Base-by-base conservation (phyloP, 2,329 filamentous ascomycete genomes). In the Nemania sp. region DNA sequence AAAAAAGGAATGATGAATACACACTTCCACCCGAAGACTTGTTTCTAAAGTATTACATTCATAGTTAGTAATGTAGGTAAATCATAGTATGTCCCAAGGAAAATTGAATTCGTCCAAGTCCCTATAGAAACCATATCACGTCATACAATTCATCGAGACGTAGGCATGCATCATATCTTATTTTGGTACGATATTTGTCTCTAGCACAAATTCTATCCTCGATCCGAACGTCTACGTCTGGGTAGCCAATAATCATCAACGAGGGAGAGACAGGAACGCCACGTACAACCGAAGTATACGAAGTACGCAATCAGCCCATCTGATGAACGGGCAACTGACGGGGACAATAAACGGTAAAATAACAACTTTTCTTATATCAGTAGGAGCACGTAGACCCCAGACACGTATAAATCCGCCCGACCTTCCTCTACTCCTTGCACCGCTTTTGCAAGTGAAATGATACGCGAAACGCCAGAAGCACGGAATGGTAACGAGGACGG, bases 341-440 rank as follows among this genome's bases (percentile, higher is more conserved):
- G 13, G 26, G 7, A 49, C 20, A 24, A 49, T 5, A n/a, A 26
- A 6, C 3, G 13, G 26, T 41, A 10, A 60, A 55, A 61, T 49
- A 27, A 62, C 58, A 58, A 62, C 58, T 58, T 66, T 67, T 67
- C 61, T 67, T 64, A 24, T 58, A 51, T 22, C 27, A 38, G n/a
- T 38, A 7, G 55, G 62, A 58, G 38, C 56, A 41, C 41, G 56
- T 29, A 49, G 24, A 58, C 53, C 51, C 60, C 52, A 5, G 18
- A 43, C 45, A 45, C 61, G 45, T 62, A 49, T 62, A 54, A 60
- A 59, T 58, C 66, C 58, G 41, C 45, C 62, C 61, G 22, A 57
- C 60, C 55, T 22, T 53, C 54, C 68, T 72, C 72, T 72, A 74
- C 72, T 70, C 68, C 71, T 68, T 68, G 66, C 66, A 70, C 66